Evolutionary conservation across 257 asterid species (phyloP).

Genomic region (Salvia miltiorrhiza): DNA sequence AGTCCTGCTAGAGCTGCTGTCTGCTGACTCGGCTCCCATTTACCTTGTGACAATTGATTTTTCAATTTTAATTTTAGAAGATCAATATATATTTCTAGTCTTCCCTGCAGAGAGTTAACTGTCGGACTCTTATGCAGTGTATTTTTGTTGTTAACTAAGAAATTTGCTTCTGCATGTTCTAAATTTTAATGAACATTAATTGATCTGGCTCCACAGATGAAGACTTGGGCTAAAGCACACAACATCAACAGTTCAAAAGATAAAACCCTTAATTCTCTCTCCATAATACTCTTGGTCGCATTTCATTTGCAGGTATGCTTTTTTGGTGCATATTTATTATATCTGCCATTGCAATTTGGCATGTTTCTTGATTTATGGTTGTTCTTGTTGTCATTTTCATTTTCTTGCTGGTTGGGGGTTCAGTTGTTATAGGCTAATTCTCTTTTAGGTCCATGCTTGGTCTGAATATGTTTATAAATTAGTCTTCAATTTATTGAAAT

Average conservation of each 20-base stretch:
- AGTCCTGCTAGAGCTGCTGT: neutral
- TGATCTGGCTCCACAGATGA: conserved; percentile 60
- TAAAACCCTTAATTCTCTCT: conserved; percentile 79
- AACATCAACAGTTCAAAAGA: conserved; percentile 81
- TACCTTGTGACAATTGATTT: neutral
- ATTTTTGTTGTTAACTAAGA: conserved; percentile 1
- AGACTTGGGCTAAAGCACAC: conserved; percentile 85
- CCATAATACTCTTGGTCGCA: conserved; percentile 78
- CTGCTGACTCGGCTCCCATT: conserved; percentile 1
- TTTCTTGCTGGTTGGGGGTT: neutral
- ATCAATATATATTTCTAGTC: neutral
- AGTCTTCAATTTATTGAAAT: too few species aligned
- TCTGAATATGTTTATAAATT: neutral
- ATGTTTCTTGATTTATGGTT: neutral
- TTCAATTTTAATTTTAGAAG: neutral
- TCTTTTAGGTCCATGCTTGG: neutral
- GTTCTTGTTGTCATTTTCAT: neutral
- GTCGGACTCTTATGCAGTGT: neutral
- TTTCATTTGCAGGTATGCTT: conserved; percentile 84
- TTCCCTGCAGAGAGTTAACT: conserved; percentile 1
- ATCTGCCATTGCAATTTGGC: neutral
- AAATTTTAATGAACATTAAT: conserved; percentile 6
- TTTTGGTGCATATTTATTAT: neutral
- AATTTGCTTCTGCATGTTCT: neutral
- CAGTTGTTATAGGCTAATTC: neutral